Base-by-base conservation (phyloP, 2,329 filamentous ascomycete genomes). In the Chalaropsis thielavioides region DNA sequence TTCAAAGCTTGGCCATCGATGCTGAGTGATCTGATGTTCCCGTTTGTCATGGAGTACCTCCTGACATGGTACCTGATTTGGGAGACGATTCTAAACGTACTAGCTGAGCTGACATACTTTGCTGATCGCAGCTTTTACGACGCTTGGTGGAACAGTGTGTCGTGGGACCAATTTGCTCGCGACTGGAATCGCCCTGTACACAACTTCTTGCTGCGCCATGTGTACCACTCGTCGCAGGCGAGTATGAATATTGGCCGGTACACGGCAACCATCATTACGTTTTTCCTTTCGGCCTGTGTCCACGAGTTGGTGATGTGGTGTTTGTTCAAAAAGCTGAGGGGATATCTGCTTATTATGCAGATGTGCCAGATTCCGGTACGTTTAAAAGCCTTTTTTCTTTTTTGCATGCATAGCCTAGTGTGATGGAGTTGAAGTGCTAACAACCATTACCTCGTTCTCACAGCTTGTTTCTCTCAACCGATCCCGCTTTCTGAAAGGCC, bases 251-350 rank as follows among this genome's bases (percentile, higher is more conserved):
- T 91, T 62, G 83, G 84, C 69, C 86, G 86, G 71, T 80, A 83
- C 69, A 83, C 83, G 3, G 89, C 89, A 1, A 90, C 88, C 0
- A 81, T 90, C 63, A 84, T 89, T 56, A 91, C 88, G 0, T 91
- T 91, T 71, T 79, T 90, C 69, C 76, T 91, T 19, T 86, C 82
- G 7, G 86, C 87, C 0, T 80, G 85, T 68, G 79, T 89, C 22
- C 87, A 91, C 70, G 88, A 92, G 73, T 76, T 91, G 58, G 81
- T 90, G 70, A 91, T 91, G 88, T 87, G 86, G 77, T 88, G 88
- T 69, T 78, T 92, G 41, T 92, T 92, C 73, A 87, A 86, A 73
- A 90, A 90, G 74, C 78, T 91, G 10, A 77, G 88, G 46, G 88
- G 88, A 0, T 91, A 91, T 70, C 74, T 91, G 58, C 80, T 91